Base-by-base conservation (phyloP, 75 land plant genomes). In the Isoetes taiwanensis region DNA sequence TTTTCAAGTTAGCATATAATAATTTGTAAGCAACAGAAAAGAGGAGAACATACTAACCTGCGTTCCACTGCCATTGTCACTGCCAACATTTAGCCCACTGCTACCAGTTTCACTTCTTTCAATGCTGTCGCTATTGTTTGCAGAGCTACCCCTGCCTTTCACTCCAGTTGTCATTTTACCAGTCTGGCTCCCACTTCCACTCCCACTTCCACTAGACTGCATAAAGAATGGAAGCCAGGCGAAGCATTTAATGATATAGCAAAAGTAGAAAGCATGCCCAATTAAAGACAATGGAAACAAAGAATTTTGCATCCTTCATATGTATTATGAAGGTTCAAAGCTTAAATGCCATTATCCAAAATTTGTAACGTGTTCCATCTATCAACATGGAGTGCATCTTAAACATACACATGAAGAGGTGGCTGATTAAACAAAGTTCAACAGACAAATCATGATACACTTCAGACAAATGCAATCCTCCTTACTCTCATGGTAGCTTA, bases 181-280 rank as follows among this genome's bases (percentile, higher is more conserved):
- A 61, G 32, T 61, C 16, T 27, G 34, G 21, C 38, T 30, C 34
- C 29, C 35, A 42, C 43, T 43, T n/a, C 28, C 54, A 64, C 94
- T 83, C 1, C 83, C 86, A 72, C 93, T 90, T 1, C 77, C 84
- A 69, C 93, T 86, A 25, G 96, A 90, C 96, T 90, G 77, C 64
- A 46, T 43, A 26, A 30, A 23, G 40, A 52, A 34, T 21, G 38
- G 38, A 9, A 9, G 38, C 8, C 2, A 28, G 17, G 48, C 16
- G 52, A 25, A 60, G 35, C 20, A 63, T 12, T 50, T 28, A 52
- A 17, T 33, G 2, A 6, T 23, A 10, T 33, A 14, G 35, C 2
- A 17, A 10, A 32, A 12, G 16, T 33, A 30, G 26, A 34, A 0
- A 24, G n/a, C 25, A 14, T 11, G 53, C 21, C 25, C 50, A 55